A percentile compares a stretch with the other conserved stretches of the same genome.
phyloP scores from a whole-genome alignment of 1,284 basidiomycete genomes.

The Ganoderma sinense region DNA sequence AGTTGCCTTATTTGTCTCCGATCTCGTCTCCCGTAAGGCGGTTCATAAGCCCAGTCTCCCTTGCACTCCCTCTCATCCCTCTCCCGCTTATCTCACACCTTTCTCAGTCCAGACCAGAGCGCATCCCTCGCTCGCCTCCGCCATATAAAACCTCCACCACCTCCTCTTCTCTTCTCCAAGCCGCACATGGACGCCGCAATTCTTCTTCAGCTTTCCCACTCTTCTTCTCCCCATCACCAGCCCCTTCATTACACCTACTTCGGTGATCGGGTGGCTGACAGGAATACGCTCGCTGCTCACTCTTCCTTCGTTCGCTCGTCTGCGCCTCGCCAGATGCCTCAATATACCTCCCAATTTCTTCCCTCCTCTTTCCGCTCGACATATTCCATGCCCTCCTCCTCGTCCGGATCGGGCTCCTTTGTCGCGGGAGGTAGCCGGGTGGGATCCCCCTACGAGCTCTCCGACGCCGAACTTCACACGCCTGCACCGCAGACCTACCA shows the following conservation, averaged over 20 bases:
- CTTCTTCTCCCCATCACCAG: constrained; percentile 25
- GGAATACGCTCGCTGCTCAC: constrained; percentile 29
- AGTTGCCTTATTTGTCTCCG: constrained; percentile 25
- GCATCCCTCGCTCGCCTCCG: constrained; percentile 17
- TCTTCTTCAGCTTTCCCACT: constrained; percentile 29
- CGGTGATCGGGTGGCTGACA: constrained; percentile 27
- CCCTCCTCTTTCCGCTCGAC: constrained; percentile 26
- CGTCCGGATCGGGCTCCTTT: constrained; percentile 26
- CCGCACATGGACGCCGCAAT: constrained; percentile 33
- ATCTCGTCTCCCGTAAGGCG: constrained; percentile 24
- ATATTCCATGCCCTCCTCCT: constrained; percentile 26
- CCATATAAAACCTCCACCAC: constrained; percentile 24
- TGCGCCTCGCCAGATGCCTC: constrained; percentile 30
- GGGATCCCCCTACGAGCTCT: constrained; percentile 28
- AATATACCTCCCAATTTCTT: constrained; percentile 22
- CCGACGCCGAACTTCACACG: constrained; percentile 23
- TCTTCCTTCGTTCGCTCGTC: constrained; percentile 38
- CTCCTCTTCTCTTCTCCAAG: constrained; percentile 18
- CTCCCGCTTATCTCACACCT: constrained; percentile 26
- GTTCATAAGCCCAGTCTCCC: constrained; percentile 24
- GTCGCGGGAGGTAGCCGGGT: constrained; percentile 24
- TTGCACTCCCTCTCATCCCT: constrained; percentile 21
- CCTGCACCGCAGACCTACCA: constrained; percentile 20
- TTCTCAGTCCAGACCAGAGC: constrained; percentile 24
- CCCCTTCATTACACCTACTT: constrained; percentile 28